Percentiles rank a stretch among this genome's conserved stretches.
Evolutionary conservation across 495 filamentous ascomycete genomes (phyloP).

Genomic region (Peziza echinospora): DNA sequence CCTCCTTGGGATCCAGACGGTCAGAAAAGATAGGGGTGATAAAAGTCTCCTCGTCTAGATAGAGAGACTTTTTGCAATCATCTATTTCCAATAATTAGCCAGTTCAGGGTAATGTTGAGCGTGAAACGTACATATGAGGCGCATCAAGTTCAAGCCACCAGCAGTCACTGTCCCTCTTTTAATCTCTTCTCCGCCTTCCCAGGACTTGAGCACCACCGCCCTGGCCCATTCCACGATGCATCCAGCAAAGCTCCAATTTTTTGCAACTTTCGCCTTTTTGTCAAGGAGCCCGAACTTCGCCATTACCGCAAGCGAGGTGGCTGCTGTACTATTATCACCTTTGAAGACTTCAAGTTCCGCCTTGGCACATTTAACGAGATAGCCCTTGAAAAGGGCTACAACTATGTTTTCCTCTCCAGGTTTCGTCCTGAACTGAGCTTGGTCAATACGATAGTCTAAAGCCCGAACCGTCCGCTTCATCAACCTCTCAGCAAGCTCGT

Average conservation of each 20-base stretch:
- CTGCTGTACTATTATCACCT: background rate
- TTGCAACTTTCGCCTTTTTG: background rate
- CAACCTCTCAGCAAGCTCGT: constrained; percentile 37
- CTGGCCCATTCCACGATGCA: constrained; percentile 18
- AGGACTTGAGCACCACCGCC: constrained; percentile 10
- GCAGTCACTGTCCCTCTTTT: constrained; percentile 17
- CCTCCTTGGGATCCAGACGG: constrained; percentile 51
- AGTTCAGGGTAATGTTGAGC: background rate
- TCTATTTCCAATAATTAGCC: constrained; percentile 22
- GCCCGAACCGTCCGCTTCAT: constrained; percentile 33
- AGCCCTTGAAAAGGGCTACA: constrained; percentile 4
- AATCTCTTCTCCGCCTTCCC: constrained; percentile 13
- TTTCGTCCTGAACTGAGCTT: background rate
- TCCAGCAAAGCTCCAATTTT: constrained; percentile 13
- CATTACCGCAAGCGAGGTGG: constrained; percentile 10
- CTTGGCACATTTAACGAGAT: constrained; percentile 9
- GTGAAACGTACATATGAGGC: constrained; percentile 41
- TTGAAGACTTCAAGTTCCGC: constrained; percentile 3
- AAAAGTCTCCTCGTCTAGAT: constrained; percentile 45
- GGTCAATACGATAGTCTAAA: constrained; percentile 20
- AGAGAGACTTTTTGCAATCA: constrained; percentile 37
- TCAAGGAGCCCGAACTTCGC: too few species aligned
- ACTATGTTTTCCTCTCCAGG: constrained; percentile 1
- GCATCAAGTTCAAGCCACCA: constrained; percentile 38
- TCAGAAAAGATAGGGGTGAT: constrained; percentile 55